Conservation (phyloP, 1,284 basidiomycete genomes). For the Naganishia liquefaciens region DNA sequence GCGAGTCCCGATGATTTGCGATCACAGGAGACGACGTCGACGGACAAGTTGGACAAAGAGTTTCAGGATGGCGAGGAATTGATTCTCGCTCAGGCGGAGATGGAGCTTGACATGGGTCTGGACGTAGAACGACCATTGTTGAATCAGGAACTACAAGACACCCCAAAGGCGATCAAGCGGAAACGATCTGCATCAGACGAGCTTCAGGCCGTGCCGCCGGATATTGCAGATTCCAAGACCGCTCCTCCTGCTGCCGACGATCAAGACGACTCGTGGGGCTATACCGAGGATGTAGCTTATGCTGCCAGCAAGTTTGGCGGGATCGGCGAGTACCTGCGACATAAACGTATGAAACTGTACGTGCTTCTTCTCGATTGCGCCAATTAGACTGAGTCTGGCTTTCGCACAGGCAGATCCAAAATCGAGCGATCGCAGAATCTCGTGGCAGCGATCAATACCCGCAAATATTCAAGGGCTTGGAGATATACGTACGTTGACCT, state of each 20-base stretch:
- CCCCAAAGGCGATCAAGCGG: background rate
- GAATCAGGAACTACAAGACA: no score
- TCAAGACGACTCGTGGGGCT: conserved; percentile 3
- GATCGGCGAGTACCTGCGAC: conserved; percentile 80
- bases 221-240: background rate
- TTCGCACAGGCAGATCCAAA: conserved; percentile 67
- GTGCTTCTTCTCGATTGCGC: conserved; percentile 20
- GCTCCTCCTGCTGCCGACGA: background rate
- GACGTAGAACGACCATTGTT: no score
- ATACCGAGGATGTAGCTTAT: conserved; percentile 57
- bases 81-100: conserved; percentile 11
- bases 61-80: conserved; percentile 15
- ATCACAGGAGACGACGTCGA: conserved; percentile 25
- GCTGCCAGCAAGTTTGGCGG: conserved; percentile 77
- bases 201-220: background rate
- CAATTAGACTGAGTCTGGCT: background rate
- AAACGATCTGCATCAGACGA: conserved; percentile 8
- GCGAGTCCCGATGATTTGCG: conserved; percentile 8
- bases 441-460: conserved; percentile 45
- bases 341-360: conserved; percentile 80
- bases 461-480: conserved; percentile 68
- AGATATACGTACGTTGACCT: conserved; percentile 67
- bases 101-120: background rate
- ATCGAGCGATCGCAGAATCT: conserved; percentile 60
- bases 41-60: conserved; percentile 20